Percentiles rank a stretch among this genome's conserved stretches.
Conservation (phyloP, 169 alveolate species). For the Eimeria falciformis region DNA sequence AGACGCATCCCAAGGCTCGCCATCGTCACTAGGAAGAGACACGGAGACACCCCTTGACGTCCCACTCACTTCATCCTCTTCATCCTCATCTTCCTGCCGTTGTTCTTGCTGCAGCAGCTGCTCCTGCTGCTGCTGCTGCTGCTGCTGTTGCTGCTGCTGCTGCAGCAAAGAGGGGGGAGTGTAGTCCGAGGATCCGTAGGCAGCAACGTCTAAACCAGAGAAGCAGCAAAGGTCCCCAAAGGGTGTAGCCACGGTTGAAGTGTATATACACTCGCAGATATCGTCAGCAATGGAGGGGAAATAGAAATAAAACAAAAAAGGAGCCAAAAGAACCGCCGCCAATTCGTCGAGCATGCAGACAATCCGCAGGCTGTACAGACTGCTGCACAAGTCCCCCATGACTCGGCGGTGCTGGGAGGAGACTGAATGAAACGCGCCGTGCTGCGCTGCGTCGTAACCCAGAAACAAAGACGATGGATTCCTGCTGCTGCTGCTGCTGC, state of each 20-base stretch:
- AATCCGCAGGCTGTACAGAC: constrained; percentile 54
- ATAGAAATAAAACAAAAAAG: constrained; percentile 20
- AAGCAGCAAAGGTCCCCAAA: constrained; percentile 68
- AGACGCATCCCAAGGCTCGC: neutral
- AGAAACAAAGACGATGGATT: neutral
- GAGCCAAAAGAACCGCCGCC: constrained; percentile 57
- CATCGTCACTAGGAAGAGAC: neutral
- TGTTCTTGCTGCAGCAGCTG: constrained; percentile 13
- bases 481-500: constrained; percentile 25
- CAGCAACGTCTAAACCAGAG: constrained; percentile 39
- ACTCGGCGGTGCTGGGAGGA: constrained; percentile 49
- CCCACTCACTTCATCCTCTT: neutral
- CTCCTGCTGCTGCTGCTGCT: constrained; percentile 30
- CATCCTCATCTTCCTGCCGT: neutral
- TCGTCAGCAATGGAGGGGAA: constrained; percentile 30
- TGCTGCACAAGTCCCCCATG: constrained; percentile 27
- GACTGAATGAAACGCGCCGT: constrained; percentile 16
- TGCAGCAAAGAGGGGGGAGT: neutral
- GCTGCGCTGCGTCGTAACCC: constrained; percentile 10
- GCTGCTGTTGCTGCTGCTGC: constrained; percentile 33
- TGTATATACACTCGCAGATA: constrained; percentile 41
- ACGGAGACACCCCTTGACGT: neutral
- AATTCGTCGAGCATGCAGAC: constrained; percentile 51
- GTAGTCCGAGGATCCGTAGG: constrained; percentile 43
- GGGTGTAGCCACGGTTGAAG: neutral